Evolutionary conservation across 1,284 basidiomycete genomes (phyloP).

Genomic region (Phlebopus sp.): DNA sequence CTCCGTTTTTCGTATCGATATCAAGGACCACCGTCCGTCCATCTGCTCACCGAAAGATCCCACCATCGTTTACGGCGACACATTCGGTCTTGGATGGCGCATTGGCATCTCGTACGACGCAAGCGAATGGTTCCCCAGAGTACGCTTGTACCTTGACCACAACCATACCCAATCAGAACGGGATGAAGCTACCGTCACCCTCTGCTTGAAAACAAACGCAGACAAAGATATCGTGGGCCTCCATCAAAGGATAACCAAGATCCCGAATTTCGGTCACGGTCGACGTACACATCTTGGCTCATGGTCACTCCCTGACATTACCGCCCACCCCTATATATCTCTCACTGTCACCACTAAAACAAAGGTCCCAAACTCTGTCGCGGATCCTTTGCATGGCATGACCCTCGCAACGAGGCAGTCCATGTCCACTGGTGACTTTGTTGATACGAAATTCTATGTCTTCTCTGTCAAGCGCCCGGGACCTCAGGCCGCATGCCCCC

Average conservation of each 20-base stretch:
- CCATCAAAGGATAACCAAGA: conserved; percentile 16
- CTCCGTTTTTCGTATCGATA: conserved; percentile 23
- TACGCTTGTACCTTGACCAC: conserved; percentile 30
- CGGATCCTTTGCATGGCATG: conserved; percentile 18
- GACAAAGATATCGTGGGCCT: conserved; percentile 5
- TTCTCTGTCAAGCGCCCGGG: conserved; percentile 21
- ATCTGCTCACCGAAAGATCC: conserved; percentile 13
- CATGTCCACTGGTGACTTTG: conserved; percentile 26
- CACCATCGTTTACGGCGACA: conserved; percentile 22
- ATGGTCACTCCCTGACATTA: conserved; percentile 3
- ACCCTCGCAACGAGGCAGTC: conserved; percentile 23
- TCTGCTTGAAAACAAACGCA: conserved; percentile 10
- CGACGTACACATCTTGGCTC: too few relatives aligned
- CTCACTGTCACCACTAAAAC: conserved; percentile 22
- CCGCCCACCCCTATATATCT: conserved; percentile 20
- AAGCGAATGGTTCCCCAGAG: conserved; percentile 23
- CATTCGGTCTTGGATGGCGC: conserved; percentile 31
- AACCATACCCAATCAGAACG: conserved; percentile 20
- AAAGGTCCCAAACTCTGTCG: conserved; percentile 5
- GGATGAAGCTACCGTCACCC: conserved; percentile 17
- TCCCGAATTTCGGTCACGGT: conserved; percentile 28
- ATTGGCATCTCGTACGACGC: conserved; percentile 20
- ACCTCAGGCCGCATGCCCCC: conserved; percentile 18
- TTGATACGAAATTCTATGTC: conserved; percentile 29
- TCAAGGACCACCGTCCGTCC: conserved; percentile 20